Conservation (phyloP, 257 asterid genomes). For the Nicotiana attenuata region DNA sequence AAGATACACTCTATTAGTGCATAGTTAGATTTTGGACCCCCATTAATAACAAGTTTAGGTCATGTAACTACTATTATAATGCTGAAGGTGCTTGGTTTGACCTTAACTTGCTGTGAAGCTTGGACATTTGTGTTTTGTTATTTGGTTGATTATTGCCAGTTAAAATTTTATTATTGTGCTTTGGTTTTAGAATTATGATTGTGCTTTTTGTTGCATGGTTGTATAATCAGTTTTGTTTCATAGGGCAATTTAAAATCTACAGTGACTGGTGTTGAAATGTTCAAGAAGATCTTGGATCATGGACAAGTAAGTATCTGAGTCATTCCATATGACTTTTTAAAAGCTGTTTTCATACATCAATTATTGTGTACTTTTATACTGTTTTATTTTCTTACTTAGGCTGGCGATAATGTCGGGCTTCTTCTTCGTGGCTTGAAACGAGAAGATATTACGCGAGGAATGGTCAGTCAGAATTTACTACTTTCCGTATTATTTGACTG, state of each 20-base stretch:
- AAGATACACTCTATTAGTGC: too few relatives aligned
- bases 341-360: neutral
- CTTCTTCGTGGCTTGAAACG: slow-evolving; percentile 96
- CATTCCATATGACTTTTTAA: neutral
- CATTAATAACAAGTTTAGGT: neutral
- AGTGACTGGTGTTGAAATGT: slow-evolving; percentile 99
- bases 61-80: neutral
- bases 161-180: neutral
- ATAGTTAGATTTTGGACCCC: neutral
- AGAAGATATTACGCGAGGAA: slow-evolving; percentile 84
- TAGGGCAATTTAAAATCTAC: slow-evolving; percentile 79
- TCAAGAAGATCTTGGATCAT: slow-evolving; percentile 84
- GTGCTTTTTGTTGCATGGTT: slow-evolving; percentile 4
- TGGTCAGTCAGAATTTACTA: slow-evolving; percentile 47
- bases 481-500: neutral
- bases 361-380: neutral
- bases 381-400: slow-evolving; percentile 40
- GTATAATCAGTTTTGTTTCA: slow-evolving; percentile 15
- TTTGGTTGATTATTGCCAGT: neutral
- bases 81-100: neutral
- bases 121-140: neutral
- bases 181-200: neutral
- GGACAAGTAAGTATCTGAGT: slow-evolving; percentile 62
- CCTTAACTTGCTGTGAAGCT: neutral
- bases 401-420: slow-evolving; percentile 98